Conservation (phyloP, 495 filamentous ascomycete species). For the Lepraria neglecta region DNA sequence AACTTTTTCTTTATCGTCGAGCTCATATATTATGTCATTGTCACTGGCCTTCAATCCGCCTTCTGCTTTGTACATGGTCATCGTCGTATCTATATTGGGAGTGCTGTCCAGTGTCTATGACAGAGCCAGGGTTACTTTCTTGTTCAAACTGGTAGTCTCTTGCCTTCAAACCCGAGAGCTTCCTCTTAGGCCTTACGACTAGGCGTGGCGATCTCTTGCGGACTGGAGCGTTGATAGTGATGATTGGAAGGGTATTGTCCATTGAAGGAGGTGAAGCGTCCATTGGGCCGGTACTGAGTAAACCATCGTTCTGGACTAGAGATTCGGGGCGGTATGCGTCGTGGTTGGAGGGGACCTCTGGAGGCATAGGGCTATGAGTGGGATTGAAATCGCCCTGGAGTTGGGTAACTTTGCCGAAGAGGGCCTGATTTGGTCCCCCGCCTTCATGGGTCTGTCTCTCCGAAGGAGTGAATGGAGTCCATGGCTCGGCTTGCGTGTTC, state of each 20-base stretch:
- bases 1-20: not conserved
- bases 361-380: not conserved
- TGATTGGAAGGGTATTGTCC: not conserved
- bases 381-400: not conserved
- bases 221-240: not conserved
- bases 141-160: not conserved
- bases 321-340: not conserved
- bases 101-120: not conserved
- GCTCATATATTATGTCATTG: not conserved
- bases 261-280: not conserved
- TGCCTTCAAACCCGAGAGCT: not conserved
- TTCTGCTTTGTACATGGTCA: not conserved
- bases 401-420: not conserved
- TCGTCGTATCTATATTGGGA: not conserved
- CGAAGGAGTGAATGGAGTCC: not conserved
- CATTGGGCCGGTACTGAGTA: not conserved
- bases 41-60: not conserved
- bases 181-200: not conserved
- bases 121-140: not conserved
- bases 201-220: not conserved
- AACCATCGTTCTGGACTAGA: not conserved
- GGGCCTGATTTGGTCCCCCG: not conserved
- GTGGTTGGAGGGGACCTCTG: not conserved
- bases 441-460: not conserved
- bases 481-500: not conserved